Conservation (phyloP, 768 basidiomycete species). For the Pleurotus tuoliensis region DNA sequence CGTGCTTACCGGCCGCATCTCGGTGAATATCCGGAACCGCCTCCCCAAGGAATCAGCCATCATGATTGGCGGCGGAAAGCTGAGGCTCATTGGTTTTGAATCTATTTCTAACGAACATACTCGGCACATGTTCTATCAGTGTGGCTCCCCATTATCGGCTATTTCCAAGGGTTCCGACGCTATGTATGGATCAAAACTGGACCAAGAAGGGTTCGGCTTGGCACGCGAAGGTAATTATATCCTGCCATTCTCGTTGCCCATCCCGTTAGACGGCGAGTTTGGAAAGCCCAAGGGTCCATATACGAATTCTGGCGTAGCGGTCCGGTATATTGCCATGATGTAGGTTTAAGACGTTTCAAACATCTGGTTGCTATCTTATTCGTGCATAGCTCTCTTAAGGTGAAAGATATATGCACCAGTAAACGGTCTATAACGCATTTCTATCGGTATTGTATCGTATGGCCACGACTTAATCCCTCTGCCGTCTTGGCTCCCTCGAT, state of each 20-base stretch:
- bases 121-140: constrained; percentile 83
- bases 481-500: constrained; percentile 56
- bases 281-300: constrained; percentile 57
- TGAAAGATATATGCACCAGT: constrained; percentile 59
- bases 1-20: constrained; percentile 63
- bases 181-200: constrained; percentile 40
- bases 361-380: too few species aligned
- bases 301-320: constrained; percentile 52
- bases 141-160: constrained; percentile 49
- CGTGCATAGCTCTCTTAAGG: constrained; percentile 58
- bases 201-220: constrained; percentile 59
- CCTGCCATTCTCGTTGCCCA: constrained; percentile 68
- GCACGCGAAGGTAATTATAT: constrained; percentile 64
- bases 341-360: constrained; percentile 31
- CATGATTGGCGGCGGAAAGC: constrained; percentile 68
- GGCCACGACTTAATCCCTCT: constrained; percentile 68
- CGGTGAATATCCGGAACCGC: constrained; percentile 56
- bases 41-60: constrained; percentile 54
- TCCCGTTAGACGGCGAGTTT: constrained; percentile 52
- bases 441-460: constrained; percentile 78
- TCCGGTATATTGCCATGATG: constrained; percentile 81
- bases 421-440: constrained; percentile 83
- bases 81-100: constrained; percentile 85
- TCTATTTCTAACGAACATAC: constrained; percentile 51
- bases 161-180: constrained; percentile 41